Base-by-base conservation (phyloP, 768 basidiomycete genomes). In the Tremella fuciformis region DNA sequence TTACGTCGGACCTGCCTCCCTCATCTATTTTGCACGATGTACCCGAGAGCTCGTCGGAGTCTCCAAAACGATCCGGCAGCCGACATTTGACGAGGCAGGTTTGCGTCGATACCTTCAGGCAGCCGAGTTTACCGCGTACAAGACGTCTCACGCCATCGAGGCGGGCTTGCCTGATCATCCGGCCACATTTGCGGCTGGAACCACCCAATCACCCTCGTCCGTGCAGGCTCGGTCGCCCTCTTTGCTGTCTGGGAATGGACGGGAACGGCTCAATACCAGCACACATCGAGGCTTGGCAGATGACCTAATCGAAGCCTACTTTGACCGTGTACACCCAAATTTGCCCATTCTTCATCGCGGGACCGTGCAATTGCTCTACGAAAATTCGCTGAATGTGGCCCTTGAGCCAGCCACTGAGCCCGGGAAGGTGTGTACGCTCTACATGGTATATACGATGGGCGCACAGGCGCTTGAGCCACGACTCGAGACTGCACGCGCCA, bases 1-100 rank as follows among this genome's bases (percentile, higher is more conserved):
- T 40, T 63, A 63, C 34, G 62, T 63, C 44, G 62, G 62, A 8
- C 52, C 62, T 0, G 62, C 62, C 8, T 53, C 50, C 24, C 51
- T 53, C 1, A 38, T 53, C 13, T 46, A 38, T n/a, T 63, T 63
- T 37, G 57, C 62, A 15, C 47, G 24, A 0, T 42, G 44, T 13
- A 42, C 46, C 19, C 62, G 62, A 2, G 25, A 58, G 13, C 49
- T 63, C 4, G 62, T 63, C 11, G 24, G 19, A 3, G 29, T 48
- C 8, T 38, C 47, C 1, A 40, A 61, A 37, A 38, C 50, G n/a
- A 40, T 56, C 47, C 16, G 29, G 8, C 44, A 41, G 49, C 29
- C 55, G 18, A 34, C 53, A 15, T 41, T 25, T 24, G 59, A 60
- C 29, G 55, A 38, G 16, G 37, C 49, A 39, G 19, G 47, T 4